Base-by-base conservation (phyloP, 2,329 filamentous ascomycete species). In the Ophiostoma ulmi region DNA sequence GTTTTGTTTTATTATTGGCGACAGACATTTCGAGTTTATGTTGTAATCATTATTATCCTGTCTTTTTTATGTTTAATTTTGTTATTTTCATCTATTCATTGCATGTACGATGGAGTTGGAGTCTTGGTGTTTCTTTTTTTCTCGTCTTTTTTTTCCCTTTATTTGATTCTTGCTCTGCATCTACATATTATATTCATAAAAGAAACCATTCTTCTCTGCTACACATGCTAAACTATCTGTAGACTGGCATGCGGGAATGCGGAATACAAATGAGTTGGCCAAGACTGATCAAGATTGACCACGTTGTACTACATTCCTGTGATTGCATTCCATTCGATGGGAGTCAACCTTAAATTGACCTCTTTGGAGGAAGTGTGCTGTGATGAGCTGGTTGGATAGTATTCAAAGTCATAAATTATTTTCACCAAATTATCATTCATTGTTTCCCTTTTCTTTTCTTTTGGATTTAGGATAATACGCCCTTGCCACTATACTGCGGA, bases 71-170 rank as follows among this genome's bases (percentile, higher is more conserved):
- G 20, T 67, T 2, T 67, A 31, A 38, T 48, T 61, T 1, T 41
- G 31, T 35, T 4, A 38, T 58, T 26, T 38, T 55, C 20, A 22
- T 48, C 38, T 44, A 3, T 64, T 39, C 39, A 8, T 38, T 38
- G 61, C 61, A 64, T 64, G 58, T 26, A 35, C n/a, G 58, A 36
- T 22, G 61, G 58, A 63, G 61, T 64, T 35, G 61, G 61, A 39
- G 61, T 64, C 61, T 17, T 61, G 58, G 58, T 13, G 35, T n/a
- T 38, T 68, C 13, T 58, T 3, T 8, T 20, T 20, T 20, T 64
- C 61, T 17, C 26, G 58, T 26, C 44, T 52, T 39, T 26, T 6
- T 22, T 35, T 55, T 26, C 26, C 64, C 38, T 70, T 64, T 13
- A 41, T 61, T 41, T 66, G 5, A 55, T 20, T 52, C 35, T 35